phyloP scores from a whole-genome alignment of 495 filamentous ascomycete species.

The Aspergillus asperescens region DNA sequence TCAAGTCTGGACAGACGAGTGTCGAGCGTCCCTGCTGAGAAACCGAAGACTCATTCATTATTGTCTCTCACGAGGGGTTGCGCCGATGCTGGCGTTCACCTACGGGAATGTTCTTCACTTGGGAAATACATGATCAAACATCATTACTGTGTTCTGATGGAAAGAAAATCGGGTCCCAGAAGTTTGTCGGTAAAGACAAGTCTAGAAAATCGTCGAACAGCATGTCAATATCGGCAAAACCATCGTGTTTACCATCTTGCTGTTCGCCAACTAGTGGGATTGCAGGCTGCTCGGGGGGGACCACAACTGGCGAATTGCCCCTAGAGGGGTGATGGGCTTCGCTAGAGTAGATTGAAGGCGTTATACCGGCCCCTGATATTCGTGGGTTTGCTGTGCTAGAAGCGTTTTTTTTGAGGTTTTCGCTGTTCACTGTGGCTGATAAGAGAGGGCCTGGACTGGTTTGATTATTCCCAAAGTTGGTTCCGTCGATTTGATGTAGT shows the following conservation, averaged over 20 bases:
- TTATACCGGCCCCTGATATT: not conserved
- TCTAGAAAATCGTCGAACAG: slow-evolving; percentile 41
- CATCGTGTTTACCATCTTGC: slow-evolving; percentile 15
- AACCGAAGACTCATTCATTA: no score
- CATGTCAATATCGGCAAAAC: slow-evolving; percentile 36
- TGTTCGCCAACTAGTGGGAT: not conserved
- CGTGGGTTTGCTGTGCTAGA: not conserved
- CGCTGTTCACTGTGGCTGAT: not conserved
- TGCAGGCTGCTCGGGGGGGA: not conserved
- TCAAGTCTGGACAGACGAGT: no score
- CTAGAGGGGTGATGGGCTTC: not conserved
- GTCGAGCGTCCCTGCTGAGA: no score
- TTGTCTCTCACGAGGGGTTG: not conserved
- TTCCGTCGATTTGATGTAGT: slow-evolving; percentile 28
- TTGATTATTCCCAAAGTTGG: not conserved
- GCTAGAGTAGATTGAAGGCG: not conserved
- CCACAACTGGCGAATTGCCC: not conserved
- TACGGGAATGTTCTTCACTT: slow-evolving; percentile 1
- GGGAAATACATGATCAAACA: not conserved
- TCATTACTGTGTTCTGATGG: slow-evolving; percentile 3
- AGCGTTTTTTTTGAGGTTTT: not conserved
- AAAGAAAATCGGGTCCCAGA: slow-evolving; percentile 41
- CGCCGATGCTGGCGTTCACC: not conserved
- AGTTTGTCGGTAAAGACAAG: slow-evolving; percentile 38
- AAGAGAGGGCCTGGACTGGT: not conserved